Evolutionary conservation across 371 early-diverging fungal genomes (phyloP), one percentile per base, ranked within the genome.

Genomic region (Mucor velutinosus): DNA sequence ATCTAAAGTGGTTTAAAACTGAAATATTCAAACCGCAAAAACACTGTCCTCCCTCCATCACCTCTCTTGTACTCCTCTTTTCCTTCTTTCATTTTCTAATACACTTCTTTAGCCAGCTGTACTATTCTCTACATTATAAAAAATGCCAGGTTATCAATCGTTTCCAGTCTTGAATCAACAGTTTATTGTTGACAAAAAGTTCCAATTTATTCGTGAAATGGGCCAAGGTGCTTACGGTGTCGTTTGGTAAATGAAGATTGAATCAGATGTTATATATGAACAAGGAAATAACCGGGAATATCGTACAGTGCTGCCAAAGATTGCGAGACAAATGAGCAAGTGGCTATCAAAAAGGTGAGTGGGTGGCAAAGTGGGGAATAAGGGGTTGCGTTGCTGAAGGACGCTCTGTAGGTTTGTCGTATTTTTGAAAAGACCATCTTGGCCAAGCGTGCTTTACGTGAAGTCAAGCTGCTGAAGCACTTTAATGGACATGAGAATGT

Each of bases 221-320:
- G 97, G 97, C 55, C 93, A 93, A 74, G 97, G 97, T 39, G 96
- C 97, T 25, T 97, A 97, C 76, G 97, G 95, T 58, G 83, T 93
- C 41, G 95, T 95, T 45, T 93, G 91, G 94, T 94, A 87, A 66
- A 58, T 12, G 30, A 30, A 19, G 7, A 14, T 47, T 30, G 32
- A 8, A 7, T 29, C 12, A 35, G 12, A 15, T 10, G n/a, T 21
- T 47, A 8, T 7, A 21, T 8, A 21, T 47, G 19, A 21, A 47
- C 53, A 53, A 14, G 6, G 23, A 53, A 27, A 12, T 53, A 27
- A 53, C 53, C 53, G 15, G 53, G 27, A 53, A 53, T 53, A 53
- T 53, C 27, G 27, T 12, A 53, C 6, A 94, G 94, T 75, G 91
- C 93, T 75, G 94, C 94, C 37, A 90, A 86, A 65, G 88, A 94